Evolutionary conservation across 164 flowering plant genomes (phyloP).

Genomic region (Tinospora cordifolia): DNA sequence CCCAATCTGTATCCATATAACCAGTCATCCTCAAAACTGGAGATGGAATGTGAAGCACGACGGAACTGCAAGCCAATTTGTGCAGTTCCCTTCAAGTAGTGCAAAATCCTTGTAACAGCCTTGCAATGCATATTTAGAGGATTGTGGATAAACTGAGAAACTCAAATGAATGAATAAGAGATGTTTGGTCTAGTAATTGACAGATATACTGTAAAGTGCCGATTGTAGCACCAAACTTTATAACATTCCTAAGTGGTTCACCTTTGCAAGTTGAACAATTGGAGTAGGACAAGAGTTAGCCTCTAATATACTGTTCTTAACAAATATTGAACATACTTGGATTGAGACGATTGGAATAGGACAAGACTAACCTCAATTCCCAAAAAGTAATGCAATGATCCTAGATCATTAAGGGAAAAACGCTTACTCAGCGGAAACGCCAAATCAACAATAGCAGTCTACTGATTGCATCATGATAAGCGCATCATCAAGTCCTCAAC

Average conservation of each 20-base stretch:
- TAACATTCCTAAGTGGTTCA: background rate
- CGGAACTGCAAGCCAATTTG: background rate
- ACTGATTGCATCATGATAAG: too few species aligned
- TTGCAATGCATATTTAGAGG: background rate
- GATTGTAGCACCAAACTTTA: background rate
- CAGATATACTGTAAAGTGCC: background rate
- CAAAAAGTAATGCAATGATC: constrained; percentile 1
- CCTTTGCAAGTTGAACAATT: background rate
- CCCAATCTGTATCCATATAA: background rate
- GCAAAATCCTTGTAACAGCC: background rate
- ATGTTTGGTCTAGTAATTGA: background rate
- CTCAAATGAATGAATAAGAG: background rate
- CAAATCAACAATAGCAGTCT: too few species aligned
- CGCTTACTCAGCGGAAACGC: too few species aligned
- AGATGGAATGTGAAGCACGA: background rate
- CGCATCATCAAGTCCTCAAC: too few species aligned
- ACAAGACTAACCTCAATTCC: constrained; percentile 1
- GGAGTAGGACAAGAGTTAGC: background rate
- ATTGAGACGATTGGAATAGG: background rate
- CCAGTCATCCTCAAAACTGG: background rate
- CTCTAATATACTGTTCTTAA: background rate
- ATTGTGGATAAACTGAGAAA: background rate
- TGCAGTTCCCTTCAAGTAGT: background rate
- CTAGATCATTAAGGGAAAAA: background rate
- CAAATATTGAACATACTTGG: background rate